Base-by-base conservation (phyloP, 805 yeast genomes). In the Candida succiphila region DNA sequence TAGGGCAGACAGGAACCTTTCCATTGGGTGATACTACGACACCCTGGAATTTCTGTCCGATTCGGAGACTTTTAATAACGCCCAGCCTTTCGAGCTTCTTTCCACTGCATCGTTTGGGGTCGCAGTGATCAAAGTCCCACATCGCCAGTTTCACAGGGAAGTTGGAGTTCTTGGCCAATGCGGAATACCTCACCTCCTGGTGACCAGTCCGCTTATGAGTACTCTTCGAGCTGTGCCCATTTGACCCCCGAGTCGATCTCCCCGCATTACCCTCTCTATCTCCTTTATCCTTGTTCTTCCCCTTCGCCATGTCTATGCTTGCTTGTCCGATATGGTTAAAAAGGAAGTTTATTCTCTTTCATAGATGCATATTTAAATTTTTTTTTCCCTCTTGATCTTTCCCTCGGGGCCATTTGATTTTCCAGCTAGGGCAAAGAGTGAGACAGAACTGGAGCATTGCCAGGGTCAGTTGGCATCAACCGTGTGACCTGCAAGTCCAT, bases 71-170 rank as follows among this genome's bases (percentile, higher is more conserved):
- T 39, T 75, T 74, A 32, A 92, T 88, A 16, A 86, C 58, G 1
- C 97, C 97, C 16, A 89, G 56, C 35, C 97, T 67, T 49, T 86
- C 96, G 21, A 92, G 65, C 53, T 87, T 88, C 61, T 92, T 92
- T 15, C 98, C 98, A 43, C 94, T 80, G 54, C 98, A 92, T 51
- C 96, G 69, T 52, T 92, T 92, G 1, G 98, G 98, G 58, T 92
- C 98, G 61, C 98, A 92, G 52, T 92, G 98, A 44, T 88, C 95
- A 51, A 92, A 92, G 55, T 92, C 98, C 96, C 98, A 89, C 98
- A 89, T 89, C 14, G 96, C 96, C 41, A 88, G 56, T 49, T 85
- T 87, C 23, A 81, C 79, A 1, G 94, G 95, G 49, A 85, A 83
- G 32, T 68, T 61, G 3, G 41, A 42, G 31, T 34, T 46, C 18